These are phyloP conservation scores for Macrolepiota dolichaula DNA, from an alignment of 768 basidiomycete species.

Conservation along the genomic window DNA sequence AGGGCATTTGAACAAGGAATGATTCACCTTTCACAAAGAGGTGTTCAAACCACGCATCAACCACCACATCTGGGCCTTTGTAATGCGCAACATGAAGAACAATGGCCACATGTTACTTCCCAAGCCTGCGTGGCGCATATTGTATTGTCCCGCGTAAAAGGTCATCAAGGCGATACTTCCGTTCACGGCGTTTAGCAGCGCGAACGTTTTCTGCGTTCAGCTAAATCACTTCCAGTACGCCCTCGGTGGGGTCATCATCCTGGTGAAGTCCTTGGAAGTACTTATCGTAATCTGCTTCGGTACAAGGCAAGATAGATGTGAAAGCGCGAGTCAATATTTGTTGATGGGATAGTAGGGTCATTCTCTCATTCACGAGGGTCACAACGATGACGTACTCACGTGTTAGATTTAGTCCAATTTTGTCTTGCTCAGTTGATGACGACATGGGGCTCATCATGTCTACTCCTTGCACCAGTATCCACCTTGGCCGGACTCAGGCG, in stretches of 20 bases:
- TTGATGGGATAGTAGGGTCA: too few relatives aligned
- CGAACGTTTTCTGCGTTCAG: neutral
- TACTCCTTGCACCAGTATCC: too few relatives aligned
- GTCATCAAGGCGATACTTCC: neutral
- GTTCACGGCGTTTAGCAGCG: neutral
- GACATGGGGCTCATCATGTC: too few relatives aligned
- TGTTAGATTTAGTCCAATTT: too few relatives aligned
- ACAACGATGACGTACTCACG: too few relatives aligned
- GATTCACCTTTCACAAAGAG: conserved; percentile 17
- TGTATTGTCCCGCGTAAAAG: too few relatives aligned
- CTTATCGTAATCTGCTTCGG: neutral
- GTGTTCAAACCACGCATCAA: conserved; percentile 16
- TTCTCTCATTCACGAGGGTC: too few relatives aligned
- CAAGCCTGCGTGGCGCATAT: too few relatives aligned
- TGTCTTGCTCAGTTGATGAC: too few relatives aligned
- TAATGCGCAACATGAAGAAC: too few relatives aligned
- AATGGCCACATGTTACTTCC: too few relatives aligned
- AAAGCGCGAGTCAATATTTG: neutral
- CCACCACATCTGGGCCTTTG: neutral
- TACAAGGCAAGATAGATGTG: neutral
- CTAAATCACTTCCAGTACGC: neutral
- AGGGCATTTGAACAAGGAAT: neutral
- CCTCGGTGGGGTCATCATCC: neutral
- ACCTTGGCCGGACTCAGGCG: too few relatives aligned
- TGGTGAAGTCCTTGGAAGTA: neutral